Base-by-base conservation (phyloP, 2,329 filamentous ascomycete genomes). In the Dothiorella sarmentorum region DNA sequence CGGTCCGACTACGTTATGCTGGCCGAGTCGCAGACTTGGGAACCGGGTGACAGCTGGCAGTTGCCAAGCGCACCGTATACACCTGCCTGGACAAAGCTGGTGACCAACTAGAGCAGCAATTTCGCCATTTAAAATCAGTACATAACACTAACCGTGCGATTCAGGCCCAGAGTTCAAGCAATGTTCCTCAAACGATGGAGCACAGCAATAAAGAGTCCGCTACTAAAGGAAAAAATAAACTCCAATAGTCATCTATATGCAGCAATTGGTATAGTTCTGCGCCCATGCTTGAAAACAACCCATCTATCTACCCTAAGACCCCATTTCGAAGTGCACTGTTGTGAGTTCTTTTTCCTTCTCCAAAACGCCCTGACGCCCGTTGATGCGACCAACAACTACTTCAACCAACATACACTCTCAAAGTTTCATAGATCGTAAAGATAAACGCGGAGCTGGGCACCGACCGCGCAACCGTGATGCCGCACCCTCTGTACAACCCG, bases 391-490 rank as follows among this genome's bases (percentile, higher is more conserved):
- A 26, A 13, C 9, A 27, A 15, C 26, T 18, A 43, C 18, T 40
- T 66, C 58, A 79, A 62, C 70, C 72, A 67, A 94, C 81, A 65
- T 85, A 78, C 63, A 80, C 81, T 76, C 91, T 91, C 72, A 99
- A 74, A 13, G 86, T 88, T 75, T 97, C 94, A 71, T 92, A 97
- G 61, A 97, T 86, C 62, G 94, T 92, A 69, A 99, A 99, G 61
- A 99, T 99, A 69, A 97, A 91, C 7, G 94, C 94, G n/a, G 92
- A 97, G 73, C 92, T 97, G 2, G 94, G 94, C 29, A 91, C 92
- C 33, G 91, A 89, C 61, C 94, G 84, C 29, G 86, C 80, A 44
- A 94, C 91, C 0, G 94, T 99, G 64, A 99, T 94, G 29, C 94
- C 94, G 67, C 94, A 99, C 3, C 94, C 94, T 56, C 93, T 85